Conservation (phyloP, 306 rosid genomes). For the Dalbergia cochinchinensis region DNA sequence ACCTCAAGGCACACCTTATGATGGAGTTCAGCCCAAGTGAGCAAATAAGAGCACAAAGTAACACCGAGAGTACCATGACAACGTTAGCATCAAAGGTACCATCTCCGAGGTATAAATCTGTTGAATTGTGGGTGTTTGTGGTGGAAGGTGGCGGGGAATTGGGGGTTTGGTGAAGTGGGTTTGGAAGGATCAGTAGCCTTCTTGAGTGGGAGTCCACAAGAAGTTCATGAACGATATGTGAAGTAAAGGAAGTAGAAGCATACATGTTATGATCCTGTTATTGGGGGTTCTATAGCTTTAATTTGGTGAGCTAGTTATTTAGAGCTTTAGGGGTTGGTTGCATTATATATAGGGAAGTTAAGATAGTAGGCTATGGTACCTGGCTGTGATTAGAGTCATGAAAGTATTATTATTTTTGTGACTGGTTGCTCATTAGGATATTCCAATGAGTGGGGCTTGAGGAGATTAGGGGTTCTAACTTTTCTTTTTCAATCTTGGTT, state of each 20-base stretch:
- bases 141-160: constrained; percentile 45
- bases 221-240: constrained; percentile 49
- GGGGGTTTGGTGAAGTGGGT: constrained; percentile 51
- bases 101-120: constrained; percentile 44
- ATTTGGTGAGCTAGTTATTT: constrained; percentile 23
- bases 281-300: background rate
- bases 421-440: constrained; percentile 44
- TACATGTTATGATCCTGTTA: constrained; percentile 48
- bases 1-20: constrained; percentile 74
- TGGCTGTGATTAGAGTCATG: constrained; percentile 3
- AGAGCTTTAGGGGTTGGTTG: constrained; percentile 12
- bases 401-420: constrained; percentile 1
- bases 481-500: background rate
- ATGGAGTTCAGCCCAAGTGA: constrained; percentile 82
- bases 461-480: no score
- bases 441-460: constrained; percentile 12
- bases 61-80: constrained; percentile 88
- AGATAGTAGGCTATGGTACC: constrained; percentile 13
- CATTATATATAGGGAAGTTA: constrained; percentile 46
- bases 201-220: constrained; percentile 64
- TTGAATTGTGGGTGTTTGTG: constrained; percentile 5
- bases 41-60: constrained; percentile 82
- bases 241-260: constrained; percentile 53
- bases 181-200: constrained; percentile 62
- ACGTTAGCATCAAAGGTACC: constrained; percentile 76